Percentiles rank a stretch among this genome's conserved stretches.
Evolutionary conservation across 495 filamentous ascomycete genomes (phyloP).

Genomic region (Neurospora sp.): DNA sequence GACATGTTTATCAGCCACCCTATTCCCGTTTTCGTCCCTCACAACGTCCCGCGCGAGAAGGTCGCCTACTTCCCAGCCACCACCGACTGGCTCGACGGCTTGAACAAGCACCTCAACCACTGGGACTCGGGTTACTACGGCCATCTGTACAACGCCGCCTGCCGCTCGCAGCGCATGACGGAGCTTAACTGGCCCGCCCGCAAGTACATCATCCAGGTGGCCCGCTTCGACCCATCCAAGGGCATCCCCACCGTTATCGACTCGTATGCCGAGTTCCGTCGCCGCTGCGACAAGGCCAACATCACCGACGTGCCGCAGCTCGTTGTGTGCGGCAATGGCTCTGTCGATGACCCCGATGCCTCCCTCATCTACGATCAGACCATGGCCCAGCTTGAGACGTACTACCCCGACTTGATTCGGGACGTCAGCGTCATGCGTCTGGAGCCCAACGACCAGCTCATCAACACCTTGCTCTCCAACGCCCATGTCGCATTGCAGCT

Average conservation of each 20-base stretch:
- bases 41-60: slow-evolving; percentile 51
- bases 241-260: slow-evolving; percentile 74
- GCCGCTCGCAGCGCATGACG: slow-evolving; percentile 49
- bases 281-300: slow-evolving; percentile 38
- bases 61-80: slow-evolving; percentile 76
- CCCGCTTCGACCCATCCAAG: slow-evolving; percentile 81
- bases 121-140: slow-evolving; percentile 73
- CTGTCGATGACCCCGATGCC: slow-evolving; percentile 79
- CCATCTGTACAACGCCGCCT: slow-evolving; percentile 59
- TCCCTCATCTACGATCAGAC: slow-evolving; percentile 62
- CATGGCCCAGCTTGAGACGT: slow-evolving; percentile 52
- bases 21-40: slow-evolving; percentile 66
- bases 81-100: slow-evolving; percentile 82
- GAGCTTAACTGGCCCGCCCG: slow-evolving; percentile 59
- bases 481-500: slow-evolving; percentile 69
- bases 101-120: slow-evolving; percentile 68
- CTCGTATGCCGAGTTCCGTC: slow-evolving; percentile 65
- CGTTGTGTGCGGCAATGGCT: slow-evolving; percentile 67
- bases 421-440: slow-evolving; percentile 70
- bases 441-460: slow-evolving; percentile 66
- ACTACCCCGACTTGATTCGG: slow-evolving; percentile 37
- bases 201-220: slow-evolving; percentile 72
- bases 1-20: slow-evolving; percentile 85
- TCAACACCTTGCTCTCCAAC: slow-evolving; percentile 70
- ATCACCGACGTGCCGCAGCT: slow-evolving; percentile 56